Percentiles rank a stretch among this genome's conserved stretches.
Conservation (phyloP, 805 yeast species). For the Lipomyces spencermartinsiae region DNA sequence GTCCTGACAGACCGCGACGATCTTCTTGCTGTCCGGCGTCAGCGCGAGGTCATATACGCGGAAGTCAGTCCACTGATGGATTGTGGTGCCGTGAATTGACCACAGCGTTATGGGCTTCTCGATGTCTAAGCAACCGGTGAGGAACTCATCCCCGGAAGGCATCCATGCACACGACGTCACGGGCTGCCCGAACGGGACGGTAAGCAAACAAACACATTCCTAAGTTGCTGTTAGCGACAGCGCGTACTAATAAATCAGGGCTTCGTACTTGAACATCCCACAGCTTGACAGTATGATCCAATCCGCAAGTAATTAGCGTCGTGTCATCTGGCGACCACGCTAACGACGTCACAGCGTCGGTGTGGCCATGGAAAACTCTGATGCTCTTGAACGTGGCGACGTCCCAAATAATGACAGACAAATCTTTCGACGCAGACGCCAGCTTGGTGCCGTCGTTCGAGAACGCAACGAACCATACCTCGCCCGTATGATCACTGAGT, state of each 20-base stretch:
- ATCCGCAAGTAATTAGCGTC: conserved; percentile 70
- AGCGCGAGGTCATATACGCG: conserved; percentile 74
- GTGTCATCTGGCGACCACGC: conserved; percentile 79
- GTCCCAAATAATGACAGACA: conserved; percentile 68
- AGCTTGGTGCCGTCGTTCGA: conserved; percentile 77
- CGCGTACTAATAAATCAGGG: conserved; percentile 15
- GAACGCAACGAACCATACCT: conserved; percentile 84
- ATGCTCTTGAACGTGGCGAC: conserved; percentile 50
- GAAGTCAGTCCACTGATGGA: conserved; percentile 46
- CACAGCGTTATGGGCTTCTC: conserved; percentile 67
- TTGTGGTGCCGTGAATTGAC: conserved; percentile 46
- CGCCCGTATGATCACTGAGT: conserved; percentile 64
- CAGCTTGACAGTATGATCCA: conserved; percentile 70
- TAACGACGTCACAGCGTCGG: conserved; percentile 55
- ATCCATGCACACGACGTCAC: conserved; percentile 71
- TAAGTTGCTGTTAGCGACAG: background rate
- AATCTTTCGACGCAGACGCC: conserved; percentile 79
- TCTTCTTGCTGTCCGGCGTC: conserved; percentile 64
- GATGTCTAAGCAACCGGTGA: conserved; percentile 73
- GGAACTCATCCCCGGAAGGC: conserved; percentile 60
- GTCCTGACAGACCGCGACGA: conserved; percentile 71
- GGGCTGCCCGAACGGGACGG: conserved; percentile 41
- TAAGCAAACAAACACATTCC: conserved; percentile 22
- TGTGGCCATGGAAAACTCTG: conserved; percentile 43
- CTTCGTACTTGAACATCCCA: conserved; percentile 63